Evolutionary conservation across 768 basidiomycete species (phyloP).

Genomic region (Lactarius akahatsu): DNA sequence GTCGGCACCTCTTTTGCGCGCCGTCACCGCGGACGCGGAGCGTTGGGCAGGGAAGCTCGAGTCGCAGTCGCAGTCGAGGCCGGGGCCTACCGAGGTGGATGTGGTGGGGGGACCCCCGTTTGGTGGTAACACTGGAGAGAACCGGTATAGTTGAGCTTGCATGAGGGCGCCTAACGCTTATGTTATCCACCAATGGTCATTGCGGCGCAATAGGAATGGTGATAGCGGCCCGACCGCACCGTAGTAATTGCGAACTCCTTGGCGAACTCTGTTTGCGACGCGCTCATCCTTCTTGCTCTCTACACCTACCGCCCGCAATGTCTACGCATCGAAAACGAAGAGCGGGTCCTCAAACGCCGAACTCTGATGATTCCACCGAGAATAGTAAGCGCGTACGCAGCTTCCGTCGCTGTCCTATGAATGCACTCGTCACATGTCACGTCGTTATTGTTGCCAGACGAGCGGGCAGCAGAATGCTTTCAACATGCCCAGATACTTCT

Average conservation of each 20-base stretch:
- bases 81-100: not conserved
- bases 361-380: not conserved
- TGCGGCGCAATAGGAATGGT: not conserved
- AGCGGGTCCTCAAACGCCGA: not conserved
- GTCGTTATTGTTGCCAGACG: not conserved
- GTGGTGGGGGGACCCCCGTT: not conserved
- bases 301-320: not conserved
- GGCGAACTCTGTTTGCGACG: too few species aligned
- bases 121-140: not conserved
- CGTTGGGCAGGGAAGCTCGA: conserved; percentile 19
- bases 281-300: not conserved
- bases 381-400: conserved; percentile 12
- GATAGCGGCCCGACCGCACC: not conserved
- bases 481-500: not conserved
- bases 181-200: not conserved
- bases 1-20: conserved; percentile 6
- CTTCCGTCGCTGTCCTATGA: not conserved
- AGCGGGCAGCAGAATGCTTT: not conserved
- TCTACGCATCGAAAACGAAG: conserved; percentile 20
- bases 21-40: conserved; percentile 11
- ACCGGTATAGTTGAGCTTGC: conserved; percentile 7
- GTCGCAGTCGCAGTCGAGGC: not conserved
- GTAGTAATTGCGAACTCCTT: too few species aligned
- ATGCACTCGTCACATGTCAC: not conserved
- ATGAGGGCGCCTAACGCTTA: not conserved